Base-by-base conservation (phyloP, 495 filamentous ascomycete species). In the Penicillium chermesinum region DNA sequence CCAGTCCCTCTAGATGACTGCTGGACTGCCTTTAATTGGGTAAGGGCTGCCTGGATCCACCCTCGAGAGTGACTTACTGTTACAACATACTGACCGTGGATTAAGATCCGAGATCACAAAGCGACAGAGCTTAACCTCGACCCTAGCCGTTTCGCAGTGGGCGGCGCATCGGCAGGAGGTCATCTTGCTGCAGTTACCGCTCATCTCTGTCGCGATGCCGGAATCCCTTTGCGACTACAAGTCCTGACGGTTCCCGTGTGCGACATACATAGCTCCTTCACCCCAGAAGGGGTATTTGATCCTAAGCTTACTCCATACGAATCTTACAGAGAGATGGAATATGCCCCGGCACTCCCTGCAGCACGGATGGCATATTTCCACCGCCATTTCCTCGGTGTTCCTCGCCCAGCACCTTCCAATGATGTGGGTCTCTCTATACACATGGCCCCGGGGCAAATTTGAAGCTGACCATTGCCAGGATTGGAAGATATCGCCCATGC, bases 21-120 rank as follows among this genome's bases (percentile, higher is more conserved):
- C 48, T 71, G 68, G 68, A 40, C 58, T 0, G 68, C 66, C n/a
- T 69, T 72, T 37, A 72, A 67, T 25, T 70, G 68, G 66, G 68
- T 70, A 46, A 19, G 61, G 21, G 32, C 15, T 14, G 8, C 13
- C 38, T 38, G 4, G 5, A 33, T 17, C 8, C 25, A 4, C 10
- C 4, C 25, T 30, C 10, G 4, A 10, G 7, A 35, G 2, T 7
- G 3, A 1, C 17, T 22, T 14, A 14, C 8, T 17, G 13, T 2
- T 42, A 7, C 16, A 33, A 15, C 13, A 21, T 19, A 18, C 17
- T 17, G 8, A n/a, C 13, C 7, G 2, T 16, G 37, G 14, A 1
- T 41, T 7, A 39, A 71, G 68, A 50, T 71, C 40, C 59, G 59
- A 7, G 57, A 57, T 17, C 25, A 63, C n/a, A 66, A 63, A 44